Base-by-base conservation (phyloP, 2,329 filamentous ascomycete species). In the Pseudocercospora vitis region DNA sequence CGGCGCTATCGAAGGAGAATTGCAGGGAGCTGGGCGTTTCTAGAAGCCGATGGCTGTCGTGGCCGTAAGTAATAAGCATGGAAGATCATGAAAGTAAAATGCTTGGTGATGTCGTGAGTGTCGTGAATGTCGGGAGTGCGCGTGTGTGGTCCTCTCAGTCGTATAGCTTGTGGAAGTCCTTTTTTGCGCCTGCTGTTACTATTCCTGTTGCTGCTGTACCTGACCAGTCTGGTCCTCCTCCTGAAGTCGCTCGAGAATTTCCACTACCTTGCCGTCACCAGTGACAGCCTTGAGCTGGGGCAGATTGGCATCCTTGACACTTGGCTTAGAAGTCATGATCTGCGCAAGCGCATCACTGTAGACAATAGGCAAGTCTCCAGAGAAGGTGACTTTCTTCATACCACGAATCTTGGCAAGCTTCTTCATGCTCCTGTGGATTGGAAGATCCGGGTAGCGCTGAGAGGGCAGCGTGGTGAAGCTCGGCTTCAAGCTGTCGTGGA, bases 361-460 rank as follows among this genome's bases (percentile, higher is more conserved):
- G 45, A 52, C 52, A 19, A 44, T 11, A 1, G 64, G 64, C 35
- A 69, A 50, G 49, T 63, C 62, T 33, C 67, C 67, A 2, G 40
- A 48, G 50, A 68, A 63, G 3, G 14, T 28, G 5, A 65, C 67
- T 4, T 46, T 23, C 16, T 56, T 32, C 26, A 68, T 52, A 14
- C 57, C 61, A 29, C 60, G 59, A 28, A 69, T 48, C 7, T 45
- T 51, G 26, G 45, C 51, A 26, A 69, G 55, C 7, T 31, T 16
- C 23, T 50, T 48, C 46, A 69, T 48, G 45, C 26, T 51, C 3
- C n/a, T 14, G 35, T 62, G 59, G n/a, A 69, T 50, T 11, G 48
- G 28, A 9, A 50, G 31, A 49, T 68, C 66, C 0, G 65, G 66
- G 45, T 68, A 68, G 40, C 26, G 44, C 31, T 56, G 35, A 1